Conservation (phyloP, 2,329 filamentous ascomycete genomes). For the Trichophyton equinum region DNA sequence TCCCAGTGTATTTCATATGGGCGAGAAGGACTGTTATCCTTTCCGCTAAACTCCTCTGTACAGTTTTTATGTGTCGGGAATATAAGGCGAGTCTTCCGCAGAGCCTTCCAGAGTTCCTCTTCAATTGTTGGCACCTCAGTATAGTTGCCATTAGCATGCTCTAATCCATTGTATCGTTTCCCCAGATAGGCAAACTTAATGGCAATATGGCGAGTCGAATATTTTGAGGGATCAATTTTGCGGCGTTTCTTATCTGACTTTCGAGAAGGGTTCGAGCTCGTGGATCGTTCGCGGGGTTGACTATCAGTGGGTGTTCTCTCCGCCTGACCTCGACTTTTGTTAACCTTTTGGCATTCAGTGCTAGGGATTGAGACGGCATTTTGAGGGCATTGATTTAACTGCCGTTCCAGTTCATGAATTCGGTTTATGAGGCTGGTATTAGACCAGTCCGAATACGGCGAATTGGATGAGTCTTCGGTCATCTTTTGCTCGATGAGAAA, state of each 20-base stretch:
- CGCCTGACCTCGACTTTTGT: background rate
- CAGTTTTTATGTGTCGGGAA: constrained; percentile 43
- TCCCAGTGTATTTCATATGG: constrained; percentile 56
- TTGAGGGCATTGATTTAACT: constrained; percentile 39
- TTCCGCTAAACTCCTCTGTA: constrained; percentile 11
- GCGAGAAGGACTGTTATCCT: constrained; percentile 8
- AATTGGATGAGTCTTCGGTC: constrained; percentile 17
- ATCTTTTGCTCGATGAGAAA: background rate
- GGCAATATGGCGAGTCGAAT: constrained; percentile 72
- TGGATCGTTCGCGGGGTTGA: constrained; percentile 11
- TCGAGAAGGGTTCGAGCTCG: constrained; percentile 17
- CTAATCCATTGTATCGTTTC: constrained; percentile 82
- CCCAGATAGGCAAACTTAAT: constrained; percentile 91
- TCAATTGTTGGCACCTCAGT: constrained; percentile 72
- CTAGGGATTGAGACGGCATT: constrained; percentile 20
- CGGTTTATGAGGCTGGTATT: constrained; percentile 55
- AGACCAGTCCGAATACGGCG: constrained; percentile 50
- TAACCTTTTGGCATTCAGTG: constrained; percentile 18
- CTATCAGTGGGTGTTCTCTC: background rate
- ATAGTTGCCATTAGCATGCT: constrained; percentile 61
- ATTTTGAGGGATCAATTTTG: constrained; percentile 64
- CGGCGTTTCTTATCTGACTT: constrained; percentile 34
- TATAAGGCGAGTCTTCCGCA: constrained; percentile 71
- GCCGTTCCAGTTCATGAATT: constrained; percentile 54
- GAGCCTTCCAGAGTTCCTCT: constrained; percentile 83